Conservation (phyloP, 768 basidiomycete species). For the Boletellus emodensis region DNA sequence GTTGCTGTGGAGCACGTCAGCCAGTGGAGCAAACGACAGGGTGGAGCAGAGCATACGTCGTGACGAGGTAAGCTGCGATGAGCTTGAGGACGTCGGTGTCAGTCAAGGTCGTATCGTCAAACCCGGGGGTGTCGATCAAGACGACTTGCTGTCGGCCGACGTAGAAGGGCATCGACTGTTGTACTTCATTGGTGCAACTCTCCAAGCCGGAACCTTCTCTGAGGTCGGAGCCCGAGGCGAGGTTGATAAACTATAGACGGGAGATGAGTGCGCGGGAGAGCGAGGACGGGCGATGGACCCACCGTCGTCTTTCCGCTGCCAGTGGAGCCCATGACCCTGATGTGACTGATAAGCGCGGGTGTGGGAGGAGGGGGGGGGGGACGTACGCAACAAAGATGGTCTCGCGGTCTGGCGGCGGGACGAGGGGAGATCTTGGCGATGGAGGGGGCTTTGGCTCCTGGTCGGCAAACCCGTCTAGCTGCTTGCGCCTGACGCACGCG, state of each 20-base stretch:
- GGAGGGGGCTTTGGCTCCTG: conserved; percentile 22
- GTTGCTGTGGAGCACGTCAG: conserved; percentile 26
- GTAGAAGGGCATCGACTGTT: conserved; percentile 25
- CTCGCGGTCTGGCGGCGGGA: conserved; percentile 16
- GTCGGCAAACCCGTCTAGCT: conserved; percentile 23
- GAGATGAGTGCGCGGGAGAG: conserved; percentile 1
- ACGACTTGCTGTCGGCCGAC: conserved; percentile 36
- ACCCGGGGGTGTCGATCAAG: conserved; percentile 61
- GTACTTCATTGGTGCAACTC: conserved; percentile 35
- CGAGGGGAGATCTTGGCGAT: conserved; percentile 8
- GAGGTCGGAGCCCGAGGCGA: conserved; percentile 30
- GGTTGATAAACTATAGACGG: conserved; percentile 35
- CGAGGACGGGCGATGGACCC: conserved; percentile 3
- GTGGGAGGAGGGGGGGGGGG: not conserved
- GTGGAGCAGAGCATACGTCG: conserved; percentile 22
- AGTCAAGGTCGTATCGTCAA: conserved; percentile 50
- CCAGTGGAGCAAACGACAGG: not conserved
- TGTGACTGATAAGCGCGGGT: conserved; percentile 23
- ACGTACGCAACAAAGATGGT: conserved; percentile 30
- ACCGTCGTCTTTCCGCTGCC: conserved; percentile 36
- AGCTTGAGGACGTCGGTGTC: conserved; percentile 50
- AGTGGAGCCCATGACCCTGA: conserved; percentile 33
- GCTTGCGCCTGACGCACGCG: conserved; percentile 24
- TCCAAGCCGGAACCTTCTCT: conserved; percentile 32
- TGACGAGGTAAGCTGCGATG: conserved; percentile 40